Percentiles rank a stretch among this genome's conserved stretches.
Conservation (phyloP, 495 filamentous ascomycete genomes). For the Margaritispora aquatica region DNA sequence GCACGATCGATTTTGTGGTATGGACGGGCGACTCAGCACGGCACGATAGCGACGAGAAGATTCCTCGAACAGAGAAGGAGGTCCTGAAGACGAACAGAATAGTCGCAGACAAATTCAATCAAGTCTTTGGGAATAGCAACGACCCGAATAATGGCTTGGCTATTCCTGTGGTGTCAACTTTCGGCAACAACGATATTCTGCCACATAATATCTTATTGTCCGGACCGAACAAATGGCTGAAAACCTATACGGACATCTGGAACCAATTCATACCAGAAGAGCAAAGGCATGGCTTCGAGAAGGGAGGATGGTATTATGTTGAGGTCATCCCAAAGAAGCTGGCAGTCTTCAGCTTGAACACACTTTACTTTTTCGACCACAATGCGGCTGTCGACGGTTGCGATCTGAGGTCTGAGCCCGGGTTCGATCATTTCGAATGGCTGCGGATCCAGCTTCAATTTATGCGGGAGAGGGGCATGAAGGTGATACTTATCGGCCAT, state of each 20-base stretch:
- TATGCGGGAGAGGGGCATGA: conserved; percentile 77
- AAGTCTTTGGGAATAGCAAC: conserved; percentile 55
- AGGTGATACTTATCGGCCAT: conserved; percentile 91
- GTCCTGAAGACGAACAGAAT: conserved; percentile 68
- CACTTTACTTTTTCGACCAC: conserved; percentile 89
- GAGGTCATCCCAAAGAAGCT: conserved; percentile 86
- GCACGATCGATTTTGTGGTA: conserved; percentile 86
- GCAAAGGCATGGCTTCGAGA: conserved; percentile 85
- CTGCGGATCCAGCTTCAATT: conserved; percentile 84
- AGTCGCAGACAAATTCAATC: conserved; percentile 68
- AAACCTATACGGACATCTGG: conserved; percentile 70
- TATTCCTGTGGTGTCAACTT: conserved; percentile 81
- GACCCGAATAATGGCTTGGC: conserved; percentile 50
- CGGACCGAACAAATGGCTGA: conserved; percentile 82
- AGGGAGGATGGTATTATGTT: conserved; percentile 88
- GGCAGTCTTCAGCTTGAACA: conserved; percentile 92
- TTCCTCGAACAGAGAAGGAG: conserved; percentile 68
- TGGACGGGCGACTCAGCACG: conserved; percentile 97
- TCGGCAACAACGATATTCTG: conserved; percentile 96
- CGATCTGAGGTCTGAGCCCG: conserved; percentile 65
- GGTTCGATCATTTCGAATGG: conserved; percentile 96
- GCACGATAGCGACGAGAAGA: conserved; percentile 85
- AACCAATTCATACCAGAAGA: conserved; percentile 81
- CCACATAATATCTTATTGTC: conserved; percentile 89
- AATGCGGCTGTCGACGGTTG: conserved; percentile 94